Conservation (phyloP, 495 filamentous ascomycete species). For the Tuber brumale region DNA sequence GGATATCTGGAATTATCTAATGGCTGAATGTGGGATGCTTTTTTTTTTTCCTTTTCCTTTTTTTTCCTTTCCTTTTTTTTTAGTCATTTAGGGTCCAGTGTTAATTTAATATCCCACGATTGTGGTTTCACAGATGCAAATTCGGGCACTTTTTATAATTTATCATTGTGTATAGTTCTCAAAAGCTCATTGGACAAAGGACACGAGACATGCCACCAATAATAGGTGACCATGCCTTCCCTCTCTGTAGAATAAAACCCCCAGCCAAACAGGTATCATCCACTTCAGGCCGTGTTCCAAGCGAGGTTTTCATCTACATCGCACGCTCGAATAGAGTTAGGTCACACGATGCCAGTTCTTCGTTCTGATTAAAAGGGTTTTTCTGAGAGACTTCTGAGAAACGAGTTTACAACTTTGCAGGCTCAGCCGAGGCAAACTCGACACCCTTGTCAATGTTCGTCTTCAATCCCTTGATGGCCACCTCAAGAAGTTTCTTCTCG, state of each 20-base stretch:
- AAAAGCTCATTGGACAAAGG: background rate
- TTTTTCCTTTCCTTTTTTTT: background rate
- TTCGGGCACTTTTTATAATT: background rate
- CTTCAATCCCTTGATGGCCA: slow-evolving; percentile 66
- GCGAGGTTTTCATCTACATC: background rate
- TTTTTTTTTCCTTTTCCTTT: background rate
- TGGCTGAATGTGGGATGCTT: background rate
- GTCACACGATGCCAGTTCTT: background rate
- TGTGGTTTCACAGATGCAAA: background rate
- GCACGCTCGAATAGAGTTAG: background rate
- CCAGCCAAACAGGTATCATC: background rate
- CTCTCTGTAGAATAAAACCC: background rate
- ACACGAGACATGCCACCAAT: background rate
- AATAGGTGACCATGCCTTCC: background rate
- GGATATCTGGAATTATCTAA: background rate
- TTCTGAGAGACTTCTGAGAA: background rate
- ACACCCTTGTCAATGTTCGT: slow-evolving; percentile 91
- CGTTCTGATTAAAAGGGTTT: background rate
- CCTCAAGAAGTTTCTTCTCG: slow-evolving; percentile 81
- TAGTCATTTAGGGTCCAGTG: background rate
- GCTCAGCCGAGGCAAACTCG: slow-evolving; percentile 54
- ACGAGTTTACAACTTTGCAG: slow-evolving; percentile 43
- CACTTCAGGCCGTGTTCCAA: background rate
- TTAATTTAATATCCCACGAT: background rate
- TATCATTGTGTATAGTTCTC: background rate